A percentile compares a stretch with the other conserved stretches of the same genome.
phyloP scores from a whole-genome alignment of 768 basidiomycete genomes.

The Naganishia antarctica region DNA sequence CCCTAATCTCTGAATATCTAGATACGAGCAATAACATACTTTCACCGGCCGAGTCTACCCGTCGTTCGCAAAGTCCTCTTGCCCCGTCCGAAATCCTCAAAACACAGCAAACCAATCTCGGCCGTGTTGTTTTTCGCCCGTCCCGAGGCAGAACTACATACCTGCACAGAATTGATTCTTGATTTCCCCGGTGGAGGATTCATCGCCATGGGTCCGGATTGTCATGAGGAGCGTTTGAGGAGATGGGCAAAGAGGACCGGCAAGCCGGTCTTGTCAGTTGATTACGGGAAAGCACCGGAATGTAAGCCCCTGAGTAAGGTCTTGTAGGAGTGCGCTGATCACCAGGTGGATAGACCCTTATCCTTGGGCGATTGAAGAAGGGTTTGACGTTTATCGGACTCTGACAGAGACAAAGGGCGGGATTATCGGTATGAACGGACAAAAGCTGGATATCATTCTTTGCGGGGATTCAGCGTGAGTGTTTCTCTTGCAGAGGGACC shows the following conservation, averaged over 20 bases:
- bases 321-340: not conserved
- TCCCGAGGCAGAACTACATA: slow-evolving; percentile 60
- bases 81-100: slow-evolving; percentile 69
- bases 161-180: slow-evolving; percentile 73
- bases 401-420: slow-evolving; percentile 73
- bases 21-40: slow-evolving; percentile 62
- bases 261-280: slow-evolving; percentile 74
- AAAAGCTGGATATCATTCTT: slow-evolving; percentile 68
- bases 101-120: slow-evolving; percentile 74
- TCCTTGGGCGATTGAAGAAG: slow-evolving; percentile 92
- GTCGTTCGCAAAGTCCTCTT: slow-evolving; percentile 73
- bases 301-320: slow-evolving; percentile 55
- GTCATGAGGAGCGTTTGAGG: slow-evolving; percentile 88
- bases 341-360: slow-evolving; percentile 69
- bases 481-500: not conserved
- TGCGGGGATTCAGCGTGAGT: slow-evolving; percentile 97
- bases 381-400: slow-evolving; percentile 80
- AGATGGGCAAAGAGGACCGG: slow-evolving; percentile 76
- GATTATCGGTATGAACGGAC: slow-evolving; percentile 83
- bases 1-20: slow-evolving; percentile 38
- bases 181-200: slow-evolving; percentile 97
- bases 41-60: slow-evolving; percentile 59
- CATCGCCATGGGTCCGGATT: slow-evolving; percentile 89
- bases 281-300: slow-evolving; percentile 96
- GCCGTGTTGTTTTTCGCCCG: slow-evolving; percentile 76